Evolutionary conservation across 495 filamentous ascomycete species (phyloP), one percentile per base, ranked within the genome.

Genomic region (Xylaria venustula): DNA sequence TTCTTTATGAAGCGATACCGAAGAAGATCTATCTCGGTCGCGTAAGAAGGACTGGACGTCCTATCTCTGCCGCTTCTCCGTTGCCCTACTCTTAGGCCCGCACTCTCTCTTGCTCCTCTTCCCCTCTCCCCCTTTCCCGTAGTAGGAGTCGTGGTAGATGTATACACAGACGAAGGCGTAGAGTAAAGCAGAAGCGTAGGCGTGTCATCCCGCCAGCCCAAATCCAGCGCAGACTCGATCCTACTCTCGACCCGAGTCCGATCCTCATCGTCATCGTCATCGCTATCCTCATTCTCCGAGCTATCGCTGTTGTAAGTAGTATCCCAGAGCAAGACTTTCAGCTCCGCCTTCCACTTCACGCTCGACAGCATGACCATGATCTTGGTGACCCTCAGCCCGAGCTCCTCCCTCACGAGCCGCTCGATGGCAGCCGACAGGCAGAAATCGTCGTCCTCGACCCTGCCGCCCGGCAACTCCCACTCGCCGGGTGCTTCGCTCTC

Each of bases 381-480:
- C 25, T 62, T 53, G 5, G 56, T 63, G 0, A 69, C 64, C 11
- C 50, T 46, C 22, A 71, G 19, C 32, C 66, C 66, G 19, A 61
- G 69, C 64, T 59, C 58, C 45, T 64, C 62, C 12, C 25, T 58
- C 46, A 69, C 68, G 4, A 51, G 61, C 51, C 62, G 47, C 48
- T 64, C 67, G 7, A 67, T 54, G 0, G 64, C 69, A 9, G 67
- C 62, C 42, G 64, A 71, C 57, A 65, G 63, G 45, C 61, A 67
- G 41, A 69, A 67, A 49, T 69, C 69, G 5, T 40, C 62, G n/a
- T 57, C 50, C 14, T 40, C 40, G 1, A 69, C 66, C 49, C 62
- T 68, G 20, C 68, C 68, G 9, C 68, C 66, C 1, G 66, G 68
- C 19, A 68, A 50, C 14, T 71, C 68, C 68, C 68, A 70, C n/a